Percentiles rank a stretch among this genome's conserved stretches.
These are phyloP conservation scores for Cicer cuneatum DNA, from an alignment of 306 rosid genomes.

Conservation along the genomic window DNA sequence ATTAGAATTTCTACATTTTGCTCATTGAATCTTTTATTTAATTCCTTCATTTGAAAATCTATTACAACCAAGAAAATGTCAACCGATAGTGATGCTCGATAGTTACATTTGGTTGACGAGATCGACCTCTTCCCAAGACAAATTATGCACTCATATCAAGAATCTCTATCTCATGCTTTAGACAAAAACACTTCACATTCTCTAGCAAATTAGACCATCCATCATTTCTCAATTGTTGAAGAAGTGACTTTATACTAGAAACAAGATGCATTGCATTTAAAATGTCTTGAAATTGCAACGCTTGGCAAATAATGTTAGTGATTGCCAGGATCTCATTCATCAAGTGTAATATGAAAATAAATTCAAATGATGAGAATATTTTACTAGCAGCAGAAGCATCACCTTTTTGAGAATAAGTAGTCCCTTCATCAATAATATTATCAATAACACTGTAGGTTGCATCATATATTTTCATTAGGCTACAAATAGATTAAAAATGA, in stretches of 20 bases:
- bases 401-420: too few relatives aligned
- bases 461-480: background rate
- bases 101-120: background rate
- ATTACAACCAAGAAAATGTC: background rate
- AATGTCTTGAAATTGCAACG: background rate
- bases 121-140: background rate
- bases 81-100: background rate
- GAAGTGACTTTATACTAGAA: background rate
- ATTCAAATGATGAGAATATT: too few relatives aligned
- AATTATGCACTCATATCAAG: background rate
- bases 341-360: too few relatives aligned
- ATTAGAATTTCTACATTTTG: too few relatives aligned
- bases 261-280: background rate
- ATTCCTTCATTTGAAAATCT: too few relatives aligned
- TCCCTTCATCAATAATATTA: too few relatives aligned
- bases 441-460: too few relatives aligned
- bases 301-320: background rate
- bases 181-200: background rate
- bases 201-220: background rate
- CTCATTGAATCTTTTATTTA: too few relatives aligned
- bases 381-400: too few relatives aligned
- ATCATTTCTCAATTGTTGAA: background rate
- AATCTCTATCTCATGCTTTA: background rate
- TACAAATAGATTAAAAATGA: background rate
- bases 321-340: too few relatives aligned